Evolutionary conservation across 2,329 filamentous ascomycete species (phyloP).

Genomic region (Trichoderma aggressivum): DNA sequence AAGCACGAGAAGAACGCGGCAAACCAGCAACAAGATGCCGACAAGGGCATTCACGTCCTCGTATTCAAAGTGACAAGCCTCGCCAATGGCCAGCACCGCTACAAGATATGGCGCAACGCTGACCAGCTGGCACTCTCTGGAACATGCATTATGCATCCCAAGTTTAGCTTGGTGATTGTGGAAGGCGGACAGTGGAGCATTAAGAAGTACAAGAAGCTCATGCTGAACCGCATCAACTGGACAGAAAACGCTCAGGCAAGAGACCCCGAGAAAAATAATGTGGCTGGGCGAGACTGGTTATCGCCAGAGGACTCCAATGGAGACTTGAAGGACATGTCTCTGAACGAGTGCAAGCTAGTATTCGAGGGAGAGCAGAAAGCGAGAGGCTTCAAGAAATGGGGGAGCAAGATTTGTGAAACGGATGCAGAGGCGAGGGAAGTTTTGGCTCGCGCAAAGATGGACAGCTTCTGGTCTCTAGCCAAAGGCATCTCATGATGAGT

Average conservation of each 20-base stretch:
- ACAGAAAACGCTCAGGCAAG: constrained; percentile 76
- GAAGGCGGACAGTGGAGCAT: constrained; percentile 86
- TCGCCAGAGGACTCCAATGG: constrained; percentile 75
- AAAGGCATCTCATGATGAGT: constrained; percentile 50
- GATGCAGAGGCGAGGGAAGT: constrained; percentile 84
- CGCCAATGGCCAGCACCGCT: constrained; percentile 90
- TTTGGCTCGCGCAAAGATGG: constrained; percentile 78
- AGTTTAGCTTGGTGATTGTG: constrained; percentile 83
- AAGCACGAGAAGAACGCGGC: constrained; percentile 74
- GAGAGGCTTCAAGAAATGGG: constrained; percentile 81
- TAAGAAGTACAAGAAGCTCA: constrained; percentile 83
- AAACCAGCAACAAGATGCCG: constrained; percentile 85
- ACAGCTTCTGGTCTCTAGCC: constrained; percentile 90
- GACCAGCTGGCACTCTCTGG: constrained; percentile 85
- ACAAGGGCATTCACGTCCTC: constrained; percentile 78
- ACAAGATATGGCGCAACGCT: constrained; percentile 88
- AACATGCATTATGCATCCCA: constrained; percentile 87
- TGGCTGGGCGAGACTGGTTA: constrained; percentile 70
- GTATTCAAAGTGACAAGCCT: constrained; percentile 88
- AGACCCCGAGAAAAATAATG: constrained; percentile 57
- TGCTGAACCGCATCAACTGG: constrained; percentile 94
- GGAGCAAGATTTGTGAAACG: constrained; percentile 86
- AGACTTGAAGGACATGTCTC: constrained; percentile 73
- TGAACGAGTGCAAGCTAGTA: constrained; percentile 78
- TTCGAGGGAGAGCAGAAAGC: constrained; percentile 89